Percentiles rank a stretch among this genome's conserved stretches.
Conservation (phyloP, 805 yeast genomes). For the Yarrowia keelungensis region DNA sequence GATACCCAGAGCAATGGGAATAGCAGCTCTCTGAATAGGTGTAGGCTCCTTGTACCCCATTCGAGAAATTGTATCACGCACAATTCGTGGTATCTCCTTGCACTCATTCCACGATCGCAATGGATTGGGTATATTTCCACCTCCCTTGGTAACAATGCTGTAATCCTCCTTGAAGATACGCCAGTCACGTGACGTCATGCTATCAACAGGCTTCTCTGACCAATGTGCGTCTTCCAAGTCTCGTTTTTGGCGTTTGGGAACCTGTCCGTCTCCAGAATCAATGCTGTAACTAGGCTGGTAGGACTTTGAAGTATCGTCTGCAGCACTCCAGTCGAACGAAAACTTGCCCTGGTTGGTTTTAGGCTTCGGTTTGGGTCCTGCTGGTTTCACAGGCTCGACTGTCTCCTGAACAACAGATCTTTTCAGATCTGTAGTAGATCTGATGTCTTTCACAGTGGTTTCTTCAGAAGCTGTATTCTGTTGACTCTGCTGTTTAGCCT, state of each 20-base stretch:
- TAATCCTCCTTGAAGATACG: constrained; percentile 81
- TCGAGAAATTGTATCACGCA: constrained; percentile 49
- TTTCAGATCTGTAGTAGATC: constrained; percentile 9
- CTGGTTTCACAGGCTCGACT: not conserved
- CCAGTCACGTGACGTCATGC: constrained; percentile 90
- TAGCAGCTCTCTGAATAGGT: constrained; percentile 88
- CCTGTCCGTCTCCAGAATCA: constrained; percentile 44
- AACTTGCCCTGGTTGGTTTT: constrained; percentile 51
- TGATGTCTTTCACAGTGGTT: not conserved
- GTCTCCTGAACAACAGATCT: constrained; percentile 27
- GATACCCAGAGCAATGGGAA: constrained; percentile 68
- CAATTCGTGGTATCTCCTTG: constrained; percentile 53
- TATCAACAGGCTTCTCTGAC: constrained; percentile 66
- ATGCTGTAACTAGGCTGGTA: constrained; percentile 54
- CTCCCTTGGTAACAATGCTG: constrained; percentile 64
- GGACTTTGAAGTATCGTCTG: constrained; percentile 67
- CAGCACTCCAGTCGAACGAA: constrained; percentile 70
- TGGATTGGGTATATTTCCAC: constrained; percentile 58
- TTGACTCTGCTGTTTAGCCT: constrained; percentile 12
- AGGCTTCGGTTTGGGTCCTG: not conserved
- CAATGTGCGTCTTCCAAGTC: constrained; percentile 57
- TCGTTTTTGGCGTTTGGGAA: constrained; percentile 39
- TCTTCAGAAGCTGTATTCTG: not conserved
- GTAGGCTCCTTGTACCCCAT: constrained; percentile 72
- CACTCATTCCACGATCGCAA: constrained; percentile 78